Evolutionary conservation across 75 land plant genomes (phyloP).

Genomic region (Pinus tabuliformis): DNA sequence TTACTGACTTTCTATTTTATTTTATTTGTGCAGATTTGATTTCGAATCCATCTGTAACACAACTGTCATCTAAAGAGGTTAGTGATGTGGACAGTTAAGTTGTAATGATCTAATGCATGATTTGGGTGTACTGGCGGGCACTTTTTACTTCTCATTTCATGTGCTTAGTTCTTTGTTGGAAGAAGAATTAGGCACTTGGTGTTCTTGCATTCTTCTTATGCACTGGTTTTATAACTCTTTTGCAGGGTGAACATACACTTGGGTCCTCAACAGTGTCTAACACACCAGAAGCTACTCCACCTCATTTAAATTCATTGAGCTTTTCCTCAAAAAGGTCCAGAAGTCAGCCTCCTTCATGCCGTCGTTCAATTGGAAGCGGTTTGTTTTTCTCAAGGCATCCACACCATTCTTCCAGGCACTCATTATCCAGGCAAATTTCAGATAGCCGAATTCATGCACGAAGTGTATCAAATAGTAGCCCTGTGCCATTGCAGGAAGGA

Average conservation of each 20-base stretch:
- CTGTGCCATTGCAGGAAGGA: conserved; percentile 37
- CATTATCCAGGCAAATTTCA: conserved; percentile 45
- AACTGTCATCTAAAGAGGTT: conserved; percentile 37
- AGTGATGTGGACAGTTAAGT: conserved; percentile 9
- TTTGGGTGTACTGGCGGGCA: background rate
- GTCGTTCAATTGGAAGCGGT: conserved; percentile 22
- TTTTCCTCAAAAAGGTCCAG: conserved; percentile 21
- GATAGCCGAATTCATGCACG: conserved; percentile 47
- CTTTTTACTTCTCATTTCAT: background rate
- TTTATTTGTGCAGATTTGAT: conserved; percentile 21
- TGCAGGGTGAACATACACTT: conserved; percentile 14
- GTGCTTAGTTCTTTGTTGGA: background rate
- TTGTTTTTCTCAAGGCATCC: conserved; percentile 36
- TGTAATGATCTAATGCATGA: background rate
- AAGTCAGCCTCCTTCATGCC: conserved; percentile 35
- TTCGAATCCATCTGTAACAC: conserved; percentile 22
- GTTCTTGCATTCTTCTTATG: background rate
- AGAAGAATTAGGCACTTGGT: background rate
- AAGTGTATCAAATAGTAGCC: conserved; percentile 33
- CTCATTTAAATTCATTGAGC: conserved; percentile 13
- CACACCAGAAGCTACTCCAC: conserved; percentile 21
- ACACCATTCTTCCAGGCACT: conserved; percentile 34
- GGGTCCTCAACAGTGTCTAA: conserved; percentile 11
- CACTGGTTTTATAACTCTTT: conserved; percentile 13
- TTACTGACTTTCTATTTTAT: background rate